Evolutionary conservation across 352 stramenopile genomes (phyloP).

Genomic region (Pseudoperonospora humuli): DNA sequence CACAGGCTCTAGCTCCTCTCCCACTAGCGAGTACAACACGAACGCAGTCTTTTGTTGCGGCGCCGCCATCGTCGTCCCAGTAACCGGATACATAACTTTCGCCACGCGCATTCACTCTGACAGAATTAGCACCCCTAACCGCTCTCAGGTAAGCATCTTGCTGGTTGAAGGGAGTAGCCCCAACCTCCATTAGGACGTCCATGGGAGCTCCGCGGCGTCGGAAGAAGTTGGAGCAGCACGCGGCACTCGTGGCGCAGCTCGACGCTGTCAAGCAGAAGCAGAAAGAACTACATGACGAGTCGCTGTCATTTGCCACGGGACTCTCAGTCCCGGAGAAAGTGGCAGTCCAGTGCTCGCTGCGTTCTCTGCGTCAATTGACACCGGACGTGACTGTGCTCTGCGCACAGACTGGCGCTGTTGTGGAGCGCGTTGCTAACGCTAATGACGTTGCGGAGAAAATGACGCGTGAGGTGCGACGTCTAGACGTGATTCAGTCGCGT

Average conservation of each 20-base stretch:
- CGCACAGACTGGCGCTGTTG: slow-evolving; percentile 69
- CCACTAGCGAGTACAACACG: slow-evolving; percentile 64
- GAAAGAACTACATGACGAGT: slow-evolving; percentile 24
- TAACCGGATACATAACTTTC: slow-evolving; percentile 26
- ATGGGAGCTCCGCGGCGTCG: slow-evolving; percentile 20
- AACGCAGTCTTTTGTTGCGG: slow-evolving; percentile 24
- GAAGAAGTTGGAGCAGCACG: slow-evolving; percentile 39
- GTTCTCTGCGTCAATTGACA: slow-evolving; percentile 45
- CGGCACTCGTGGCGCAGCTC: slow-evolving; percentile 52
- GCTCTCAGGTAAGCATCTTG: too few relatives aligned
- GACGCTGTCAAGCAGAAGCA: slow-evolving; percentile 40
- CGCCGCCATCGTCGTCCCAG: slow-evolving; percentile 20
- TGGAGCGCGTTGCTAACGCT: slow-evolving; percentile 76
- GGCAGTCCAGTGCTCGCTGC: slow-evolving; percentile 37
- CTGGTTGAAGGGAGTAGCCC: too few relatives aligned
- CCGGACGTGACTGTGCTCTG: slow-evolving; percentile 66
- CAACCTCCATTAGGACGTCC: too few relatives aligned
- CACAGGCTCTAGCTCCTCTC: slow-evolving; percentile 44
- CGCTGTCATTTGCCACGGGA: slow-evolving; percentile 32
- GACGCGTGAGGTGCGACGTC: slow-evolving; percentile 72
- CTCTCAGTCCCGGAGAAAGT: slow-evolving; percentile 41
- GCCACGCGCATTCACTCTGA: slow-evolving; percentile 21
- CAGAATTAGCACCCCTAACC: too few relatives aligned
- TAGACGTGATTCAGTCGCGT: slow-evolving; percentile 78
- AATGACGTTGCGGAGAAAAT: slow-evolving; percentile 88